A percentile compares a stretch with the other conserved stretches of the same genome.
Conservation (phyloP, 2,329 filamentous ascomycete species). For the Cryoendolithus antarcticus region DNA sequence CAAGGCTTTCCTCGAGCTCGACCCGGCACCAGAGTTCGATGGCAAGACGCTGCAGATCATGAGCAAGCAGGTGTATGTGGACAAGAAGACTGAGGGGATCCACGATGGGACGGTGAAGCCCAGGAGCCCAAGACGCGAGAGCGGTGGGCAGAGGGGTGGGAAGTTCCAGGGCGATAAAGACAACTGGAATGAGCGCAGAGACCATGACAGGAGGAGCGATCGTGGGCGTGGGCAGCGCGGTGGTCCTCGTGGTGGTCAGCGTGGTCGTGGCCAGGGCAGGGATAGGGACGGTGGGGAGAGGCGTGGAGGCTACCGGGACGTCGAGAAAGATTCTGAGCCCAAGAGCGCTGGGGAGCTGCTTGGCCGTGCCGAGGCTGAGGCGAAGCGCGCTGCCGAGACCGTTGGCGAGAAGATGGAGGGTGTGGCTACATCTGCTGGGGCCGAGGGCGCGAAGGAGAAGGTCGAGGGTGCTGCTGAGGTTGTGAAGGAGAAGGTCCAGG, state of each 20-base stretch:
- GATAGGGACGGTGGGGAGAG: constrained; percentile 8
- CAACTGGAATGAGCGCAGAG: constrained; percentile 13
- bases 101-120: constrained; percentile 29
- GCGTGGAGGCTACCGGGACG: constrained; percentile 9
- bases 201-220: constrained; percentile 13
- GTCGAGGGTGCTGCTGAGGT: no score
- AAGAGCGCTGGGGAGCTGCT: constrained; percentile 1
- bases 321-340: constrained; percentile 7
- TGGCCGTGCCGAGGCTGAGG: neutral
- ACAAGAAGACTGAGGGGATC: constrained; percentile 35
- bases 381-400: constrained; percentile 1
- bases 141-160: constrained; percentile 16
- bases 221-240: constrained; percentile 11
- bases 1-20: constrained; percentile 65
- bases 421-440: neutral
- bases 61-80: constrained; percentile 76
- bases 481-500: no score
- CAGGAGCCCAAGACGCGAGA: constrained; percentile 15
- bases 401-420: constrained; percentile 3
- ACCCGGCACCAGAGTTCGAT: constrained; percentile 76
- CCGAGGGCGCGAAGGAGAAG: neutral
- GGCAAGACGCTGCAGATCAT: constrained; percentile 67
- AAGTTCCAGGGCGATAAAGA: constrained; percentile 29
- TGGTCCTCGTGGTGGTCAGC: constrained; percentile 14
- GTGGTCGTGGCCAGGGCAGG: constrained; percentile 9